Evolutionary conservation across 2,329 filamentous ascomycete species (phyloP), one percentile per base, ranked within the genome.

Genomic region (Emmonsiellopsis sp.): DNA sequence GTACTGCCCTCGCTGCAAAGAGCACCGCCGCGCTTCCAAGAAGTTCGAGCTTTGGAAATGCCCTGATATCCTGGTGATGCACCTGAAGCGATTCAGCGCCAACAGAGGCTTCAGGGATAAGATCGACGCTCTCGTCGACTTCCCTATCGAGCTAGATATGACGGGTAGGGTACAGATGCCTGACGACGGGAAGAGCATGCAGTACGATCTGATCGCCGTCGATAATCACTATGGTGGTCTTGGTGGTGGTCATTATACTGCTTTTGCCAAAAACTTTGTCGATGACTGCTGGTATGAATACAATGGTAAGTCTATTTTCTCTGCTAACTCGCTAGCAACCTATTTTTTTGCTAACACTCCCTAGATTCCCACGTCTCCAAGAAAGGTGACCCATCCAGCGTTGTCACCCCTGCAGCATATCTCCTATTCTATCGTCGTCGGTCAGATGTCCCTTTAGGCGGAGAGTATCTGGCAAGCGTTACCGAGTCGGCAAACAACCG

Each of bases 41-140:
- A 96, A 93, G 64, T 89, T 98, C 51, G 91, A 97, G 65, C 81
- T 98, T 14, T 98, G 93, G 93, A 96, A 92, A 65, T 86, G 88
- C 2, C 93, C 93, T 0, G 93, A 98, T 68, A 94, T 97, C 56
- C 79, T 98, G 13, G 86, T 97, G 43, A 86, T 96, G 57, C 93
- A 98, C 66, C 78, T 98, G 49, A 98, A 98, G 76, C 84, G 93
- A 6, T 98, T 98, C 68, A 95, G 89, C 66, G 90, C 87, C 27
- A 86, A 84, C 60, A 84, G 88, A 13, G 85, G 79, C 57, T 85
- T 91, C 60, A 79, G 91, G 53, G 90, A 96, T 69, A 98, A 98
- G 76, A 78, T 98, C 46, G 91, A 97, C 62, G 84, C 91, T 6
- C 73, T 87, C 8, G 90, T 98, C 21, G 88, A 96, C 62, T 98